Percentiles rank a stretch among this genome's conserved stretches.
Conservation (phyloP, 495 filamentous ascomycete genomes). For the Hypoxylon crocopeplum region DNA sequence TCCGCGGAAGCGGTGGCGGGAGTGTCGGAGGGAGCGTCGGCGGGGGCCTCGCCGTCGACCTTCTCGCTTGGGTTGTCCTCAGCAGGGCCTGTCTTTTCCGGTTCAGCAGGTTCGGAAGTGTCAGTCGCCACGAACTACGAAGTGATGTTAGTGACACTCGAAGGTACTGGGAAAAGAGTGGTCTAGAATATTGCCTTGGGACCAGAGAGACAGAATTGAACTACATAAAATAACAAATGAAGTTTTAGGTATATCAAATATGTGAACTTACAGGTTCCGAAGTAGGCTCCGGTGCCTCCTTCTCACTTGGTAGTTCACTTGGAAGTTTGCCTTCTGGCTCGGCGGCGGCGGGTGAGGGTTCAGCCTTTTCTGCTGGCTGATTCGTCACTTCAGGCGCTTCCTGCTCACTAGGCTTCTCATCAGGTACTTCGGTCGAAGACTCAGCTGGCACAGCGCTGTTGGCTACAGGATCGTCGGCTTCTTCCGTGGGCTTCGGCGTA, state of each 20-base stretch:
- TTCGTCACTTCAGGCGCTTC: slow-evolving; percentile 2
- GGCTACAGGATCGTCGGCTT: slow-evolving; percentile 7
- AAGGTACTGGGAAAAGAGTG: background rate
- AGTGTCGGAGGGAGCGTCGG: background rate
- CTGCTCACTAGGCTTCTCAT: slow-evolving; percentile 9
- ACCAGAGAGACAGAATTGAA: background rate
- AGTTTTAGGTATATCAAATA: background rate
- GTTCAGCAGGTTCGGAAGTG: slow-evolving; percentile 4
- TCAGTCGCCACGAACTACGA: background rate
- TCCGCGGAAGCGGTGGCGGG: no score
- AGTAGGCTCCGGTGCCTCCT: background rate
- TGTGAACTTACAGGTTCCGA: slow-evolving; percentile 12
- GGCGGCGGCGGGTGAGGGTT: background rate
- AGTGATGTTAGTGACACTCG: background rate
- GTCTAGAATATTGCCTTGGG: background rate
- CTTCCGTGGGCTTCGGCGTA: slow-evolving; percentile 17
- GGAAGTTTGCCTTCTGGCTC: slow-evolving; percentile 11
- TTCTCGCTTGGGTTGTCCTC: background rate
- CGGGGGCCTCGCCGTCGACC: background rate
- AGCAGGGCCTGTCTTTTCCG: slow-evolving; percentile 6
- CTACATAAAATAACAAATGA: background rate
- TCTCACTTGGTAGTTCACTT: background rate
- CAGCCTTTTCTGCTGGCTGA: slow-evolving; percentile 4
- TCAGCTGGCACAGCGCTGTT: slow-evolving; percentile 14
- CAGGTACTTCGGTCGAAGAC: slow-evolving; percentile 14